A percentile compares a stretch with the other conserved stretches of the same genome.
These are phyloP conservation scores for Candida mattraensis DNA, from an alignment of 805 yeast species.

Conservation along the genomic window DNA sequence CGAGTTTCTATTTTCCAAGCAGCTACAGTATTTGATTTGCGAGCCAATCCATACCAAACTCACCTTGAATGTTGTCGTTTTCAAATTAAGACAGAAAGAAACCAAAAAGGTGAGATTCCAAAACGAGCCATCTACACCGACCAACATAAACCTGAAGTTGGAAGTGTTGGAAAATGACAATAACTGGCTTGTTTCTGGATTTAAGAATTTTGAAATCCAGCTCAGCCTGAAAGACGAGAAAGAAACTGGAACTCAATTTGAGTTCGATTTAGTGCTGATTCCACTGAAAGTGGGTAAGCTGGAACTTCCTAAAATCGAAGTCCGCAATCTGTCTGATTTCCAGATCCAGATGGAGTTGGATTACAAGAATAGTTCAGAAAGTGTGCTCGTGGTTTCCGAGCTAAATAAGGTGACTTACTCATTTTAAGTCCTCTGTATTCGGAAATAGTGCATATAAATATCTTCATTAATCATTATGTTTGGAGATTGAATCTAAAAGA, in stretches of 20 bases:
- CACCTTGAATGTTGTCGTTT: slow-evolving; percentile 31
- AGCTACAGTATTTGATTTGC: slow-evolving; percentile 56
- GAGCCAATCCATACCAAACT: slow-evolving; percentile 54
- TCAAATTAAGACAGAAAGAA: slow-evolving; percentile 21
- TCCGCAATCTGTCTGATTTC: slow-evolving; percentile 36
- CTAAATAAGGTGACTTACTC: slow-evolving; percentile 59
- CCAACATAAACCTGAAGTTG: slow-evolving; percentile 22
- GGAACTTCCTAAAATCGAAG: slow-evolving; percentile 59
- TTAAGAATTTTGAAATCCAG: slow-evolving; percentile 48
- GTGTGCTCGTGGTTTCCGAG: slow-evolving; percentile 71
- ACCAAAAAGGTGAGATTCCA: slow-evolving; percentile 33
- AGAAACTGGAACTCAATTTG: slow-evolving; percentile 14
- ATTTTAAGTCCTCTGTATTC: slow-evolving; percentile 37
- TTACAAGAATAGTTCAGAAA: slow-evolving; percentile 65
- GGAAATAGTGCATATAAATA: not conserved
- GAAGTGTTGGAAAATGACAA: slow-evolving; percentile 42
- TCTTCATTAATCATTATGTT: slow-evolving; percentile 6
- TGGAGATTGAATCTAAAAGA: slow-evolving; percentile 43
- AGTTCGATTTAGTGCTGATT: slow-evolving; percentile 49
- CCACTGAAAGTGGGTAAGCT: slow-evolving; percentile 80
- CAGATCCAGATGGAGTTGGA: slow-evolving; percentile 57
- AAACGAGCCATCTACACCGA: slow-evolving; percentile 20
- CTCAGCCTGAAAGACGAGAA: slow-evolving; percentile 17
- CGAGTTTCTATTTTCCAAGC: slow-evolving; percentile 42
- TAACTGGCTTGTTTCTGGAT: slow-evolving; percentile 80